Evolutionary conservation across 257 asterid species (phyloP), one percentile per base, ranked within the genome.

Genomic region (Solanum sejunctum): DNA sequence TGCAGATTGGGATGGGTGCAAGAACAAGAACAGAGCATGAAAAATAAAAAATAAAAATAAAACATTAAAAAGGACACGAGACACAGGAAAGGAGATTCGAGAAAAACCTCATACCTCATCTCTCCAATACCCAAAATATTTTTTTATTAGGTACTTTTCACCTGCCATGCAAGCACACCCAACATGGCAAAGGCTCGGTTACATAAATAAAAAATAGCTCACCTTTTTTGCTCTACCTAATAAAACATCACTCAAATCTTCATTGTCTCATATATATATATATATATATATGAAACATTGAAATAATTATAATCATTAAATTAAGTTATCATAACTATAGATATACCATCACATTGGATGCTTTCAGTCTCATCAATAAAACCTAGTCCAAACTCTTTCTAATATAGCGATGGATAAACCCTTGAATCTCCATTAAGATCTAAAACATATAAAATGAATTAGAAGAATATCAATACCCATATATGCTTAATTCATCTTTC

Each of bases 31-130:
- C 16, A 26, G 64, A 26, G 49, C 47, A 78, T 32, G 23, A 28
- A 72, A 71, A 72, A 72, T 28, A 28, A 28, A 28, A 28, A 28
- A 28, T 28, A 28, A 2, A 28, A 28, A 3, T 2, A 28, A 28
- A 28, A 28, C 2, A 2, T 28, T 72, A 26, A 52, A 77, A 51
- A 26, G 63, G 28, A 52, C 28, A 28, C 45, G 1, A 52, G 45
- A 52, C 63, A 51, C 61, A 3, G 12, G 92, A 87, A 86, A 85
- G 89, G 87, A 91, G 92, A 86, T 91, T 90, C 93, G 88, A 92
- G 90, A 86, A 87, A 89, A 90, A 32, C 82, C 89, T 92, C 90
- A 92, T 92, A 28, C 56, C 51, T 12, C 60, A 63, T 49, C 43
- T 16, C 80, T 56, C 84, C 8, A 82, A 39, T 39, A 45, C 57